These are phyloP conservation scores for Beauveria sp. DNA, from an alignment of 2,329 filamentous ascomycete species.

Conservation along the genomic window DNA sequence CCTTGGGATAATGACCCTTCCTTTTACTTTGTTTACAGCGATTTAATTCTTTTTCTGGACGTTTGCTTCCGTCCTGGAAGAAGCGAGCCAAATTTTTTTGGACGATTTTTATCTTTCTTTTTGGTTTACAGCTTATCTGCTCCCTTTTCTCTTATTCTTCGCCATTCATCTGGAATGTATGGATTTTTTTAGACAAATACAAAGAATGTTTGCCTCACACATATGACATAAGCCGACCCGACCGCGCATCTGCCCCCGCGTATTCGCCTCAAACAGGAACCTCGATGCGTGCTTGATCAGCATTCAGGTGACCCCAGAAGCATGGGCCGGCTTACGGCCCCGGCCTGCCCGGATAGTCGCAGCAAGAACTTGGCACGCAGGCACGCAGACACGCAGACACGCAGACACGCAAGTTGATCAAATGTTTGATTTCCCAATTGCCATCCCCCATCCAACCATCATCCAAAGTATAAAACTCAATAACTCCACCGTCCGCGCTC, in stretches of 20 bases:
- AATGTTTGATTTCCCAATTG: too few relatives aligned
- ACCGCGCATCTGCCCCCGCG: neutral
- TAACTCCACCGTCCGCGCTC: neutral
- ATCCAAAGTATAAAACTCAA: neutral
- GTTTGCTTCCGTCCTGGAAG: neutral
- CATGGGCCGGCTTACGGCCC: neutral
- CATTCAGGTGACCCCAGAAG: neutral
- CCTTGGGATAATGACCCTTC: neutral
- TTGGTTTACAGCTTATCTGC: neutral
- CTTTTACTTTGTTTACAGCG: slow-evolving; percentile 1
- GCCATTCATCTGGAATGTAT: slow-evolving; percentile 10
- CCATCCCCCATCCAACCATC: neutral
- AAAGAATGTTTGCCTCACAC: neutral
- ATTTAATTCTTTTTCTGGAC: neutral
- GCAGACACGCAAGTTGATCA: neutral
- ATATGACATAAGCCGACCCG: neutral
- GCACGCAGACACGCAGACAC: neutral
- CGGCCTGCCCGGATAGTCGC: neutral
- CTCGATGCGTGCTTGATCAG: neutral
- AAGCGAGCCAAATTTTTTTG: neutral
- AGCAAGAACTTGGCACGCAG: neutral
- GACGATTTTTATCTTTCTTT: neutral
- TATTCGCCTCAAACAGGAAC: neutral
- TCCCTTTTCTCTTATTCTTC: neutral
- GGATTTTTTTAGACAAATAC: neutral